These are phyloP conservation scores for Fusarium pseudonygamai DNA, from an alignment of 2,329 filamentous ascomycete genomes.

Conservation along the genomic window DNA sequence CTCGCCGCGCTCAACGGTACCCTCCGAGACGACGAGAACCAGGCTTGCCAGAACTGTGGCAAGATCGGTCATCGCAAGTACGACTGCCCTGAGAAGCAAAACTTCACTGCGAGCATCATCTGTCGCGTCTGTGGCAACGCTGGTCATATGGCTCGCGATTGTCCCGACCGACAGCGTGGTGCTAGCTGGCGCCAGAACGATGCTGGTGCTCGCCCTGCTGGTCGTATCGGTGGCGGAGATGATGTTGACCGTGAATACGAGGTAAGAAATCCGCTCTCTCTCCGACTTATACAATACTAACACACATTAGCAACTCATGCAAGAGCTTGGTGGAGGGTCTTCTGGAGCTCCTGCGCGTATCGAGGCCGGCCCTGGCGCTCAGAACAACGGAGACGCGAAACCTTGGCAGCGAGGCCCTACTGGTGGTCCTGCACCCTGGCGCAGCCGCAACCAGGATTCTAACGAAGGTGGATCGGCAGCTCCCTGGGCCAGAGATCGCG, in stretches of 20 bases:
- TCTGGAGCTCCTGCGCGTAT: slow-evolving; percentile 80
- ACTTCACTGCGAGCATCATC: slow-evolving; percentile 99
- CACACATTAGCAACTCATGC: slow-evolving; percentile 83
- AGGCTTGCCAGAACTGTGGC: slow-evolving; percentile 98
- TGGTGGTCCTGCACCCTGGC: slow-evolving; percentile 86
- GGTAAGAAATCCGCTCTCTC: slow-evolving; percentile 62
- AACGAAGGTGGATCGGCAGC: slow-evolving; percentile 61
- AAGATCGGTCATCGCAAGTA: slow-evolving; percentile 99
- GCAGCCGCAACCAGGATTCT: slow-evolving; percentile 63
- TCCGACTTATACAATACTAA: slow-evolving; percentile 51
- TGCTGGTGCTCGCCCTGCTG: slow-evolving; percentile 64
- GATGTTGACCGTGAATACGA: slow-evolving; percentile 94
- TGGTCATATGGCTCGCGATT: slow-evolving; percentile 97
- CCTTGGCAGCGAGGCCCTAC: slow-evolving; percentile 91
- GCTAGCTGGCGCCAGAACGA: slow-evolving; percentile 90
- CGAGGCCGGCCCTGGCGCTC: slow-evolving; percentile 78
- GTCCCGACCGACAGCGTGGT: slow-evolving; percentile 91
- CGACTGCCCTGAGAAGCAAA: slow-evolving; percentile 96
- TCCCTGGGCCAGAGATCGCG: slow-evolving; percentile 71
- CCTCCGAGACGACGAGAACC: slow-evolving; percentile 97
- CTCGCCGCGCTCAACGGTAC: slow-evolving; percentile 98
- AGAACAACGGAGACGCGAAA: slow-evolving; percentile 70
- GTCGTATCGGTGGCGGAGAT: slow-evolving; percentile 79
- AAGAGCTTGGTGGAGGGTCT: slow-evolving; percentile 80
- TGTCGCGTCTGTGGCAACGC: slow-evolving; percentile 98